A percentile compares a stretch with the other conserved stretches of the same genome.
phyloP scores from a whole-genome alignment of 2,329 filamentous ascomycete species.

The Monosporascus sp. region DNA sequence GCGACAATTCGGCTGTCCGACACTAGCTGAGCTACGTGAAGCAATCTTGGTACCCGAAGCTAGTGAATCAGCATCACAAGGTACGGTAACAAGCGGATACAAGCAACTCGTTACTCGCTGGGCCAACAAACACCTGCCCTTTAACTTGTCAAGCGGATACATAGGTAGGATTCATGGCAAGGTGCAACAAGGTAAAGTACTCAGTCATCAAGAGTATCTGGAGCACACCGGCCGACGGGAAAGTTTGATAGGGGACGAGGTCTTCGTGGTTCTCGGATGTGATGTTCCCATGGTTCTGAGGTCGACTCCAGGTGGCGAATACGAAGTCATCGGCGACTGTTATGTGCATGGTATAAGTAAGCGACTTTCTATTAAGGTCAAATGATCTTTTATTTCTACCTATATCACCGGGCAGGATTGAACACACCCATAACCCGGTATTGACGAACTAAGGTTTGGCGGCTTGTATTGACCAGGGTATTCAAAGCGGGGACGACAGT shows the following conservation, averaged over 20 bases:
- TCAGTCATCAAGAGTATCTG: not conserved
- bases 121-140: not conserved
- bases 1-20: not conserved
- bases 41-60: not conserved
- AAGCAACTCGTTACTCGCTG: not conserved
- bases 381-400: not conserved
- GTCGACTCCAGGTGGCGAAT: conserved; percentile 1
- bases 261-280: conserved; percentile 13
- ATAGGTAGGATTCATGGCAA: conserved; percentile 1
- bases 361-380: not conserved
- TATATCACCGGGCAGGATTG: conserved; percentile 2
- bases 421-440: too few relatives aligned
- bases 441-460: too few relatives aligned
- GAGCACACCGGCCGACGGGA: too few relatives aligned
- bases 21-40: not conserved
- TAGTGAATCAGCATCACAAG: not conserved
- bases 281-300: conserved; percentile 10
- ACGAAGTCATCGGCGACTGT: conserved; percentile 12
- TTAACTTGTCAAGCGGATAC: conserved; percentile 6
- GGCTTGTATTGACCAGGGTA: too few relatives aligned
- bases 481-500: too few relatives aligned
- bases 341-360: conserved; percentile 3
- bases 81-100: too few relatives aligned
- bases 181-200: conserved; percentile 6
- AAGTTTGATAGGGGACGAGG: conserved; percentile 10